Base-by-base conservation (phyloP, 148 eudicot genomes). In the Vaccinium myrtillus region DNA sequence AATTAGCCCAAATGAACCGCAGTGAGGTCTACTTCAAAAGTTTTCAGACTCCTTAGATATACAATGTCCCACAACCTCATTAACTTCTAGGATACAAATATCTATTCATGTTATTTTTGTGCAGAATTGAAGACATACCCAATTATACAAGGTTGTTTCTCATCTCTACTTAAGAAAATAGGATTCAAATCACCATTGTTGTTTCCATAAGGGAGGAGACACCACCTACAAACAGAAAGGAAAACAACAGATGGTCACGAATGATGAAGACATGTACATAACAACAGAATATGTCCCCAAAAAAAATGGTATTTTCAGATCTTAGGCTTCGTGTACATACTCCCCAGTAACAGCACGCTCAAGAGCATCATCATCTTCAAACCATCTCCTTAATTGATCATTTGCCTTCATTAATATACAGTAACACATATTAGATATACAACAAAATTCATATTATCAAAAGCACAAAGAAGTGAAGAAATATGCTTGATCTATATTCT, bases 361-460 rank as follows among this genome's bases (percentile, higher is more conserved):
- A 81, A 97, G 87, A 84, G 98, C 99, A 88, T 96, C 98, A 82
- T 96, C 97, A 80, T 96, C 99, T 76, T 87, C 85, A 78, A 94
- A 96, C 97, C 99, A 96, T 84, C 82, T 94, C 75, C 87, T 89
- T 27, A 96, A 87, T 73, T 93, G 88, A 89, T 91, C 93, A 86
- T 85, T 90, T 77, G 99, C 99, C 99, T 96, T 19, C 53, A 87
- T 88, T n/a, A 76, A 30, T 13, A 3, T 61, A n/a, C 6, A 67
- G 25, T 23, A 50, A 19, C 69, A 77, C 16, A 25, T 8, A 9
- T 87, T 46, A 87, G 83, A 77, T 36, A 84, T 16, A 23, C 54
- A 39, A 59, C 51, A 54, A 21, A 15, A 79, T 84, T 67, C 16
- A 43, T 23, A 85, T 36, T 58, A 46, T 36, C 10, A 51, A 78